A percentile compares a stretch with the other conserved stretches of the same genome.
phyloP scores from a whole-genome alignment of 176 grass and related monocot genomes.

The Carex myosuroides region DNA sequence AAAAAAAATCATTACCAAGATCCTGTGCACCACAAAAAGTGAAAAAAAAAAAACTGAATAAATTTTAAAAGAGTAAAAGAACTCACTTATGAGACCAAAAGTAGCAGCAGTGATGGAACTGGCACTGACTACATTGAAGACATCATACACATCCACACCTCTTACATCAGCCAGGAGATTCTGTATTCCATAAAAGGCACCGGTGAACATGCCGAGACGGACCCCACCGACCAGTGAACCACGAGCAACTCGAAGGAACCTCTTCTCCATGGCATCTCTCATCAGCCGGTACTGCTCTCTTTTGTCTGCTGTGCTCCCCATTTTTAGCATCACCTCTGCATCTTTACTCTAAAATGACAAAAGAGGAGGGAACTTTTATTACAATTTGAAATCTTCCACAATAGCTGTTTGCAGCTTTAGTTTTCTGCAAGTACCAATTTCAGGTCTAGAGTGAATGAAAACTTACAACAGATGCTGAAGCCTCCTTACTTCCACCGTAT shows the following conservation, averaged over 20 bases:
- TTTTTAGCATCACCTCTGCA: conserved; percentile 95
- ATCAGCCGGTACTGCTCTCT: conserved; percentile 92
- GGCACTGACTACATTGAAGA: conserved; percentile 66
- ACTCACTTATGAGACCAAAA: conserved; percentile 76
- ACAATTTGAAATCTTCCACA: background rate
- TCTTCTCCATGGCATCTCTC: conserved; percentile 96
- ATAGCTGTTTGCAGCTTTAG: background rate
- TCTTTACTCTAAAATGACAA: conserved; percentile 72
- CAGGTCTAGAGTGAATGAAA: background rate
- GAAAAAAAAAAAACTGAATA: background rate
- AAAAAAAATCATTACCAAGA: background rate
- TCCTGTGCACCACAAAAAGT: background rate
- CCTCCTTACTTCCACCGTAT: conserved; percentile 83
- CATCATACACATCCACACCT: conserved; percentile 75
- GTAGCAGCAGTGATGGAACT: conserved; percentile 60
- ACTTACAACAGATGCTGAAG: conserved; percentile 64
- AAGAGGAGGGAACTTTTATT: background rate
- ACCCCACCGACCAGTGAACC: conserved; percentile 73
- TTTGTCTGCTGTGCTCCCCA: conserved; percentile 92
- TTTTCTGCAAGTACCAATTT: background rate
- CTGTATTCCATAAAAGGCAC: conserved; percentile 72
- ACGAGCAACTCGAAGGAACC: conserved; percentile 58
- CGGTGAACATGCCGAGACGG: conserved; percentile 78
- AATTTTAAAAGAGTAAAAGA: background rate
- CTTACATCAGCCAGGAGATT: conserved; percentile 60